Evolutionary conservation across 306 rosid genomes (phyloP), one percentile per base, ranked within the genome.

Genomic region (Hippophae gyantsensis): DNA sequence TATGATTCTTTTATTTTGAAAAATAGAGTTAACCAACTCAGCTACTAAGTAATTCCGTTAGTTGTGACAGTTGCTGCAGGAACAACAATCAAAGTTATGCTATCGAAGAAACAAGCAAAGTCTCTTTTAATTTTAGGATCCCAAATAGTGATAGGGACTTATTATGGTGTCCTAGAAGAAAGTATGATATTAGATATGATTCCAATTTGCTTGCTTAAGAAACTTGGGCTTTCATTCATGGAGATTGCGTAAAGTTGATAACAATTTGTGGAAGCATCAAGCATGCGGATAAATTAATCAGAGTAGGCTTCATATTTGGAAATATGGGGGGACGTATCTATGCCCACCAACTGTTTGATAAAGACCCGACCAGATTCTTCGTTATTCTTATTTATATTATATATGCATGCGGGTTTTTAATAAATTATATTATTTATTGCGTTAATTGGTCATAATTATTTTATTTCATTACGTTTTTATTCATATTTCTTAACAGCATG

Each of bases 281-380:
- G 76, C 73, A 71, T 51, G 65, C 58, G 43, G 48, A 53, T 32
- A 54, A 54, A 46, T 59, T 62, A 27, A 58, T 63, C 58, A 54
- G 48, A 63, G 32, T 52, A 51, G 63, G 63, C 61, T 73, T 43
- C 49, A 44, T 45, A 53, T 66, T 32, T 32, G 38, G 38, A 11
- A 53, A 7, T 49, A 53, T 52, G 66, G 71, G 81, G 81, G 76
- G 78, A 83, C 75, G 68, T 68, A 55, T 44, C 11, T 45, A 32
- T 32, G 38, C 63, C 58, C 57, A 57, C 66, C 63, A 43, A 48
- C 42, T 52, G 50, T 47, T 43, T 60, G 62, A 55, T 9, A 69
- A 60, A 40, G 61, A 60, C 67, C 60, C 52, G 62, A 43, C 73
- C 38, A 32, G 38, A 4, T 32, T 32, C 38, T 32, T 32, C 40